Evolutionary conservation across 225 moss, liverwort and hornwort genomes (phyloP).

Genomic region (Sphagnum contortum): DNA sequence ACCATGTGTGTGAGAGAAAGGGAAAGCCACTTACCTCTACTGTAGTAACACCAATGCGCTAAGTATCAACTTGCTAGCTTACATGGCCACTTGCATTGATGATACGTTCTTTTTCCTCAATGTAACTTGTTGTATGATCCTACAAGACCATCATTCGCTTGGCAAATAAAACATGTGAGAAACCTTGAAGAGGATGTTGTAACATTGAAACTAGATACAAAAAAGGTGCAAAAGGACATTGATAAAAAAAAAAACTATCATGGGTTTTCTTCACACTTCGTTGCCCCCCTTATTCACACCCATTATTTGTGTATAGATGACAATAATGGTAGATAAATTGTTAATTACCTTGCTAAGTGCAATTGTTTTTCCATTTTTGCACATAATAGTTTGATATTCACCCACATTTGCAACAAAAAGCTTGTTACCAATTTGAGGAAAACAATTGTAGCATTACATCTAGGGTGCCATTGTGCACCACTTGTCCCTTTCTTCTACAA

Average conservation of each 20-base stretch:
- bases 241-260: too few relatives aligned
- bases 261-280: too few relatives aligned
- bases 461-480: conserved; percentile 56
- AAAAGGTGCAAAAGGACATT: too few relatives aligned
- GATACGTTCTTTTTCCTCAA: conserved; percentile 48
- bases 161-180: too few relatives aligned
- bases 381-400: conserved; percentile 56
- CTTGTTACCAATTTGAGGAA: conserved; percentile 36
- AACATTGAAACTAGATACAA: too few relatives aligned
- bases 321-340: too few relatives aligned
- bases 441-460: conserved; percentile 48
- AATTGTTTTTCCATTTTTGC: conserved; percentile 41
- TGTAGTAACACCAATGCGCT: conserved; percentile 58
- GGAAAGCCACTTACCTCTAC: too few relatives aligned
- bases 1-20: too few relatives aligned
- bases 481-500: conserved; percentile 38
- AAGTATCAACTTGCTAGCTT: conserved; percentile 50
- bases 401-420: conserved; percentile 68
- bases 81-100: conserved; percentile 45
- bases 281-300: too few relatives aligned
- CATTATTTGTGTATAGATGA: too few relatives aligned
- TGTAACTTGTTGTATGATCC: conserved; percentile 60
- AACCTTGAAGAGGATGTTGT: too few relatives aligned
- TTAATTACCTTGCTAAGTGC: conserved; percentile 54
- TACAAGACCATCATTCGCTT: too few relatives aligned